phyloP scores from a whole-genome alignment of 805 yeast species.

The Schwanniomyces vanrijiae region DNA sequence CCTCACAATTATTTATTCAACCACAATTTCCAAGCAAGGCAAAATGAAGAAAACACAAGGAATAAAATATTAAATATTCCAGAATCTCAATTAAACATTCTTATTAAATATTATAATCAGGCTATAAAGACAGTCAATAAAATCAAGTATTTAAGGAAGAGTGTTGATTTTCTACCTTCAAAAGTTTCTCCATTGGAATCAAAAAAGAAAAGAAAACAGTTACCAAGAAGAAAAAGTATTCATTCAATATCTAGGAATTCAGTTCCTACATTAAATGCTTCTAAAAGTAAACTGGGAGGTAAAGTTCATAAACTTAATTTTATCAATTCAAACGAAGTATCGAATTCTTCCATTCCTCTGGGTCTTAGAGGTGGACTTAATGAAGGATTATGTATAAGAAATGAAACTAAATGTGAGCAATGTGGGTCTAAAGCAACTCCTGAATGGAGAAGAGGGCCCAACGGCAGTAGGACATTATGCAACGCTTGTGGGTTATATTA shows the following conservation, averaged over 20 bases:
- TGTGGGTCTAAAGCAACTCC: slow-evolving; percentile 79
- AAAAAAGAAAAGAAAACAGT: not conserved
- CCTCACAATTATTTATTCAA: not conserved
- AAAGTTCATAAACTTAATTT: not conserved
- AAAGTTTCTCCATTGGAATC: not conserved
- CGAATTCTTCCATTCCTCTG: not conserved
- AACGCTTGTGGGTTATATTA: slow-evolving; percentile 89
- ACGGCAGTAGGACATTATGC: slow-evolving; percentile 78
- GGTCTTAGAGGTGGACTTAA: slow-evolving; percentile 14
- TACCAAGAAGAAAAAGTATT: not conserved
- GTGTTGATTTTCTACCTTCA: not conserved
- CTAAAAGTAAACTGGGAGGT: not conserved
- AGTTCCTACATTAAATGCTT: not conserved
- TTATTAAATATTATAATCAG: not conserved
- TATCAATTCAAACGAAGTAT: not conserved
- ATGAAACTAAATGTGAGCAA: slow-evolving; percentile 38
- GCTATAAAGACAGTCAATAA: not conserved
- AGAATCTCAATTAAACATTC: not conserved
- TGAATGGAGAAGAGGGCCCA: slow-evolving; percentile 92
- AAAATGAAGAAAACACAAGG: not conserved
- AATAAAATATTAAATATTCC: not conserved
- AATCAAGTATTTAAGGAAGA: not conserved
- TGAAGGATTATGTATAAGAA: slow-evolving; percentile 15
- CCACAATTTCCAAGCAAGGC: not conserved
- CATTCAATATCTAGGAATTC: not conserved